Base-by-base conservation (phyloP, 495 filamentous ascomycete genomes). In the Aspergillus ellipticus region DNA sequence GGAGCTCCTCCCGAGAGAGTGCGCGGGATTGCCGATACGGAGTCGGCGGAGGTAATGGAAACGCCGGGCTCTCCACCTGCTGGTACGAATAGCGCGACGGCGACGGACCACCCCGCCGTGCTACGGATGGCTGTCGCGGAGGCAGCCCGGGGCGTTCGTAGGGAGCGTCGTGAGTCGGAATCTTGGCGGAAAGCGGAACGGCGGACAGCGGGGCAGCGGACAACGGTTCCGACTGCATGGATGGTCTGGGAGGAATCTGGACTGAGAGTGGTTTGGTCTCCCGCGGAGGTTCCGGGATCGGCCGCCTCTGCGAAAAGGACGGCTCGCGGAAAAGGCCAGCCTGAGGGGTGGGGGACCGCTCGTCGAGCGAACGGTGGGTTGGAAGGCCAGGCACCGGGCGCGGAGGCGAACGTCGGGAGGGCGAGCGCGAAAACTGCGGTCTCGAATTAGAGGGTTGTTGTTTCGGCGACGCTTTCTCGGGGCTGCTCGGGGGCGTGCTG, bases 401-500 rank as follows among this genome's bases (percentile, higher is more conserved):
- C 3, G 45, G 29, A 28, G 45, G 45, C 16, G 58, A 60, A 15
- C 55, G 58, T 8, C 65, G 63, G 29, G 58, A 55, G 4, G 53
- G 45, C 13, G 63, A 59, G 3, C 49, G 59, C 17, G 51, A 39
- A 33, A 56, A 20, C 29, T 42, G 47, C 6, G 56, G 31, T 11
- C 54, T 35, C 51, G 43, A 13, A 59, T 19, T 29, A 2, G 45
- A 19, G 6, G 65, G 57, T 5, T 53, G 15, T 1, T 56, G 58
- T 49, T 66, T 70, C 9, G 64, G 24, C 2, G 69, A 48, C 6
- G 77, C 69, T 48, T 82, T 88, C 50, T 83, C 86, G 13, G 84
- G 83, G 60, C 87, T 95, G 53, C 84, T 86, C 13, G 93, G 92
- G 10, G 92, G 93, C 28, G 92, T 96, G 68, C 78, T 92, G 64